These are phyloP conservation scores for Limnomonas spitsbergensis DNA, from an alignment of 139 green algal genomes.

Conservation along the genomic window DNA sequence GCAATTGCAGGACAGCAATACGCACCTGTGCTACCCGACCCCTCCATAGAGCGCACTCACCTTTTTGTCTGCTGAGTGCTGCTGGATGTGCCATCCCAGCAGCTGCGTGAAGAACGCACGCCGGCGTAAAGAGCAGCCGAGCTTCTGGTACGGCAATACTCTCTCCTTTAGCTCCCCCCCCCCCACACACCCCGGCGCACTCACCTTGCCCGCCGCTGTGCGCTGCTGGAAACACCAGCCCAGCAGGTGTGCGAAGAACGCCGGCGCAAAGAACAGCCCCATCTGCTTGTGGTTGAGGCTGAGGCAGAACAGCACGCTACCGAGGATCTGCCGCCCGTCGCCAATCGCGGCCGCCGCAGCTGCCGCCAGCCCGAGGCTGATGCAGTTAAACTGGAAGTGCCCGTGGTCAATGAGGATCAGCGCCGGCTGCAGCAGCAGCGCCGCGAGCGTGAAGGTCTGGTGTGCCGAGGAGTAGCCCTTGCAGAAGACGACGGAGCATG, in stretches of 20 bases:
- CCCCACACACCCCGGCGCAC: too few relatives aligned
- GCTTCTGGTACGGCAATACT: too few relatives aligned
- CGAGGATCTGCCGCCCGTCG: conserved; percentile 29
- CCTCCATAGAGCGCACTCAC: too few relatives aligned
- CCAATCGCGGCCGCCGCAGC: conserved; percentile 27
- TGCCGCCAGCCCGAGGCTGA: conserved; percentile 43
- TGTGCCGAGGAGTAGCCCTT: neutral
- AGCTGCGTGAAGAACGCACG: too few relatives aligned
- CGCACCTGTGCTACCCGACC: too few relatives aligned
- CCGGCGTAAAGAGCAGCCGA: too few relatives aligned
- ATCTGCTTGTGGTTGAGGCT: conserved; percentile 94
- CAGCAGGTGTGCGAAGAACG: conserved; percentile 94
- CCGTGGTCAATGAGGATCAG: conserved; percentile 93
- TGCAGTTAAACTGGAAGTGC: conserved; percentile 88
- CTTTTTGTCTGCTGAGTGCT: too few relatives aligned
- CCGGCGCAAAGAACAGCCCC: conserved; percentile 89
- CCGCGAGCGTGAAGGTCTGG: conserved; percentile 33
- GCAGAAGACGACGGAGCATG: neutral
- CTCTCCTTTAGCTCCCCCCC: too few relatives aligned
- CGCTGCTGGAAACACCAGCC: conserved; percentile 67
- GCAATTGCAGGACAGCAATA: too few relatives aligned
- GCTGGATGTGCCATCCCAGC: too few relatives aligned
- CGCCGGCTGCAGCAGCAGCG: conserved; percentile 78
- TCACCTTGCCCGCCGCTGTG: conserved; percentile 21
- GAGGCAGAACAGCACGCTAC: conserved; percentile 71